Evolutionary conservation across 305 asterid species (phyloP), one percentile per base, ranked within the genome.

Genomic region (Fraxinus dipetala): DNA sequence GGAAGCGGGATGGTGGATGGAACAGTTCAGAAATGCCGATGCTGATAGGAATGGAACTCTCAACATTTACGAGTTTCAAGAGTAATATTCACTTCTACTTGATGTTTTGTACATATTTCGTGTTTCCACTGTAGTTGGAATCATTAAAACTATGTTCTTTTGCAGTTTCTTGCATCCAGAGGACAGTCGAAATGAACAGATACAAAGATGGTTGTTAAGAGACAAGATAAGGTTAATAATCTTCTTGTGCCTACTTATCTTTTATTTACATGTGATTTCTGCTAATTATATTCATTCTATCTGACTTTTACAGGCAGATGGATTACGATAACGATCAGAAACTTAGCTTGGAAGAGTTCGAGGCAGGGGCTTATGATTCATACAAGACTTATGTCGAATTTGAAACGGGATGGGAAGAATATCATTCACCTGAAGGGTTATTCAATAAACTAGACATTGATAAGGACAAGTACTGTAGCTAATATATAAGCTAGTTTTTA

Each of bases 1-100:
- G 22, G 79, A 54, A 75, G 89, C 85, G 30, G 90, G 90, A 54
- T 88, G 89, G 89, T 88, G 87, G 87, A 77, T 84, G 89, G 78
- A 78, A 86, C 90, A 88, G 70, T 88, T 85, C 31, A 82, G 10
- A 77, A 86, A 84, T 75, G 86, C 90, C 28, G 89, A 88, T 65
- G 75, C 38, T 59, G 90, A 88, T 85, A 74, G 73, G 65, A 88
- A 56, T 48, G 89, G 86, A 51, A 72, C 83, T 76, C 90, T 88
- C 83, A 84, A 82, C 75, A 72, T 85, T 69, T 79, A 84, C 56
- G 90, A 88, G 82, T 82, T 82, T 32, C 86, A 88, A 84, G 87
- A 88, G 90, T 87, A 87, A 36, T 51, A 31, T 16, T 26, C 48
- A 48, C 1, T 31, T 2, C 35, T 31, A 6, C 11, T 5, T 20